phyloP scores from a whole-genome alignment of 257 asterid genomes.

The Nicotiana paniculata region DNA sequence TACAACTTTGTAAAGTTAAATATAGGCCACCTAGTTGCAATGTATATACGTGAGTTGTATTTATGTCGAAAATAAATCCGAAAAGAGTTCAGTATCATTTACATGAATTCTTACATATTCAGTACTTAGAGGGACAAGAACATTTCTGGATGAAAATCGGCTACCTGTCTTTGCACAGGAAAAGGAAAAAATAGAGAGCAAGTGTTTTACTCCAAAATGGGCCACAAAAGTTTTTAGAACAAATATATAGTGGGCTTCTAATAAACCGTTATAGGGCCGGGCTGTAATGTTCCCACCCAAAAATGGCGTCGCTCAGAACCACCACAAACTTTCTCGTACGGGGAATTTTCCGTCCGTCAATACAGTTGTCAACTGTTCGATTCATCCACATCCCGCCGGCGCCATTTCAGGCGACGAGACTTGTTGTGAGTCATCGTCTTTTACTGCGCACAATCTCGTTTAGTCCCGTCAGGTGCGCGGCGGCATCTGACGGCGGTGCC shows the following conservation, averaged over 20 bases:
- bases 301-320: constrained; percentile 43
- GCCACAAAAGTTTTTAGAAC: neutral
- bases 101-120: too few relatives aligned
- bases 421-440: neutral
- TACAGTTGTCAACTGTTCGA: constrained; percentile 15
- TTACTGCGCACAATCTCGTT: constrained; percentile 12
- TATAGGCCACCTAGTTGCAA: too few relatives aligned
- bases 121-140: too few relatives aligned
- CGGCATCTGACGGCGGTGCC: constrained; percentile 35
- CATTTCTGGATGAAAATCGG: too few relatives aligned
- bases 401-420: constrained; percentile 4
- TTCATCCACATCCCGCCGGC: constrained; percentile 17
- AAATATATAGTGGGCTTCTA: neutral
- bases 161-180: too few relatives aligned
- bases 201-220: too few relatives aligned
- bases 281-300: neutral
- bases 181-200: too few relatives aligned
- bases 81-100: too few relatives aligned
- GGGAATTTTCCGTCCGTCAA: constrained; percentile 35
- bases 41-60: too few relatives aligned
- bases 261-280: neutral
- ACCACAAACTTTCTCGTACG: constrained; percentile 37
- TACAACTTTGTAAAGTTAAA: too few relatives aligned
- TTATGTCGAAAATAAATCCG: too few relatives aligned
- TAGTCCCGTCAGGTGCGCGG: constrained; percentile 35